Evolutionary conservation across 768 basidiomycete species (phyloP).

Genomic region (Albatrellus ellisii): DNA sequence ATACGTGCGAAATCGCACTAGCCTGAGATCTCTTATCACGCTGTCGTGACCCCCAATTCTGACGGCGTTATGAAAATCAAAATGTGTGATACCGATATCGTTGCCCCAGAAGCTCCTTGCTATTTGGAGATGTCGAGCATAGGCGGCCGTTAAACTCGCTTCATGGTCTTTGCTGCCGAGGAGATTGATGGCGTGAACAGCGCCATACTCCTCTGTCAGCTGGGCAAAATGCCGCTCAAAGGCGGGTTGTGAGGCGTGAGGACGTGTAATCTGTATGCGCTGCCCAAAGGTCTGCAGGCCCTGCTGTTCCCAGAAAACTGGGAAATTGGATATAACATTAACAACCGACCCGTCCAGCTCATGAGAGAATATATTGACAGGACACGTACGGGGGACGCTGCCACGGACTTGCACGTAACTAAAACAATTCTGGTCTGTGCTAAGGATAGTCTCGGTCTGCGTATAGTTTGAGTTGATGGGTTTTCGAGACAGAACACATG

Average conservation of each 20-base stretch:
- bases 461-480: slow-evolving; percentile 3
- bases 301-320: slow-evolving; percentile 99
- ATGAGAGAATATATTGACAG: slow-evolving; percentile 3
- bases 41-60: slow-evolving; percentile 77
- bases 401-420: slow-evolving; percentile 93
- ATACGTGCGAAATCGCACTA: neutral
- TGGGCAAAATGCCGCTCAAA: slow-evolving; percentile 91
- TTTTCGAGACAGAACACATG: neutral
- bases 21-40: slow-evolving; percentile 65
- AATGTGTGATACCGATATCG: slow-evolving; percentile 70
- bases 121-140: slow-evolving; percentile 64
- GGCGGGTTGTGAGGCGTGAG: slow-evolving; percentile 91
- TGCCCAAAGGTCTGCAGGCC: slow-evolving; percentile 91
- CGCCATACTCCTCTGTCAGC: slow-evolving; percentile 74
- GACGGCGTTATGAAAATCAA: slow-evolving; percentile 88
- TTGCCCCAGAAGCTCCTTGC: slow-evolving; percentile 51
- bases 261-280: slow-evolving; percentile 88
- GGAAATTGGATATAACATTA: slow-evolving; percentile 1
- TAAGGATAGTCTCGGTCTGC: slow-evolving; percentile 85
- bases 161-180: slow-evolving; percentile 92
- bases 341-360: neutral
- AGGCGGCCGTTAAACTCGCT: slow-evolving; percentile 68
- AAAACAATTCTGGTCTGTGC: slow-evolving; percentile 75
- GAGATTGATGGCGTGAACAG: slow-evolving; percentile 81
- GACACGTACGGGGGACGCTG: slow-evolving; percentile 78